phyloP scores from a whole-genome alignment of 306 rosid species.

The Lathyrus oleraceus region DNA sequence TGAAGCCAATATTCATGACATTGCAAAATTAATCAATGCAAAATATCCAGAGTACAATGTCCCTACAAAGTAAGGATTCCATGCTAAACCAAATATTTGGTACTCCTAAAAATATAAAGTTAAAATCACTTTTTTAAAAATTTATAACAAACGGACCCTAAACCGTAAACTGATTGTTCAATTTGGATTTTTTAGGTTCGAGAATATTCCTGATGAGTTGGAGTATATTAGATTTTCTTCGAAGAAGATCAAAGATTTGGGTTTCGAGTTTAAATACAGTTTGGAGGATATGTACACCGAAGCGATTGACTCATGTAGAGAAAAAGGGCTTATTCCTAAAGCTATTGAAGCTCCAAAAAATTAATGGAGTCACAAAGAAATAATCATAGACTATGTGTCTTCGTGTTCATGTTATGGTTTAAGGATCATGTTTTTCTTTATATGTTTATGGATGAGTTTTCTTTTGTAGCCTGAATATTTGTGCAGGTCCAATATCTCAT shows the following conservation, averaged over 20 bases:
- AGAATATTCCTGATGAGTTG: slow-evolving; percentile 63
- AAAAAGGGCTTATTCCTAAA: slow-evolving; percentile 57
- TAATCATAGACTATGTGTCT: not conserved
- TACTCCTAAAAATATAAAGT: not conserved
- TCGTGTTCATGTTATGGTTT: not conserved
- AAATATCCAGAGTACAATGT: slow-evolving; percentile 66
- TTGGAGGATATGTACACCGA: slow-evolving; percentile 68
- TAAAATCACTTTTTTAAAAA: not conserved
- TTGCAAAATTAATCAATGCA: slow-evolving; percentile 53
- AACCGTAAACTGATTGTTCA: not conserved
- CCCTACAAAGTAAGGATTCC: slow-evolving; percentile 57
- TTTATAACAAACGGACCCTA: too few species aligned
- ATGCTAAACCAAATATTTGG: not conserved
- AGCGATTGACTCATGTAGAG: slow-evolving; percentile 63
- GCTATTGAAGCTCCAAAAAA: not conserved
- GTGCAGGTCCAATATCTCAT: not conserved
- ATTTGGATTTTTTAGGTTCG: slow-evolving; percentile 48
- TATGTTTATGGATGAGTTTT: not conserved
- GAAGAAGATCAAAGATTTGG: slow-evolving; percentile 59
- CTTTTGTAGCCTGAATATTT: not conserved
- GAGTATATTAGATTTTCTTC: slow-evolving; percentile 56
- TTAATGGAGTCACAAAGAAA: not conserved
- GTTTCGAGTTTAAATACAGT: slow-evolving; percentile 66
- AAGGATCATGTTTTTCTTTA: not conserved
- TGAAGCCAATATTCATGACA: slow-evolving; percentile 60